A percentile compares a stretch with the other conserved stretches of the same genome.
Conservation (phyloP, 768 basidiomycete species). For the Tricholoma sp. region DNA sequence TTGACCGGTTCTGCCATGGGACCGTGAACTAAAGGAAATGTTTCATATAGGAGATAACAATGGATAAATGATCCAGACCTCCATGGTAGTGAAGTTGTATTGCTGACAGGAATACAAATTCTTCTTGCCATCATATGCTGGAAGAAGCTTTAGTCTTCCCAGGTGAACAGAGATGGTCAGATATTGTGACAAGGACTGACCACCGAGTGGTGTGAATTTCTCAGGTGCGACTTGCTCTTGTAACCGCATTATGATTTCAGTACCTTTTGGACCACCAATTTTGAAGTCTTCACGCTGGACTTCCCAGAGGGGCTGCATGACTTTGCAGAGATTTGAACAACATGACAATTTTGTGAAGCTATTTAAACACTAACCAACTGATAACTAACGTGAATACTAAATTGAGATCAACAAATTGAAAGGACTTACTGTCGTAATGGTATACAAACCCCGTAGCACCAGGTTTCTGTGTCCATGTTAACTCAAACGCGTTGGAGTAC, state of each 20-base stretch:
- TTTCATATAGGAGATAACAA: not conserved
- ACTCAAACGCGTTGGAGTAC: constrained; percentile 17
- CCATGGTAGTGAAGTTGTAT: constrained; percentile 15
- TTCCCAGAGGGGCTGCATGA: constrained; percentile 19
- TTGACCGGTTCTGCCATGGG: constrained; percentile 13
- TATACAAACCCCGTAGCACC: constrained; percentile 9
- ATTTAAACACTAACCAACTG: constrained; percentile 8
- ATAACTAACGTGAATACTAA: not conserved
- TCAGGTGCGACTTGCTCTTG: constrained; percentile 17
- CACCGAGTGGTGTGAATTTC: constrained; percentile 22
- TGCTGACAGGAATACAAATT: constrained; percentile 23
- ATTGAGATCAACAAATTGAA: not conserved
- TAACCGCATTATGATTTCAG: constrained; percentile 25
- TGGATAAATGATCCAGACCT: constrained; percentile 9
- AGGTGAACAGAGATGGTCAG: no score
- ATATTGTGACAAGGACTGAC: constrained; percentile 6
- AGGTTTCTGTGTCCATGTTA: constrained; percentile 12
- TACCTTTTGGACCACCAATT: constrained; percentile 21
- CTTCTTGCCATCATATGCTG: constrained; percentile 28
- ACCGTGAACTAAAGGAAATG: constrained; percentile 15
- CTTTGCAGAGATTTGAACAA: constrained; percentile 7
- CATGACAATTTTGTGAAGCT: not conserved
- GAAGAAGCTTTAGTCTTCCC: not conserved
- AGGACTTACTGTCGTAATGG: constrained; percentile 22
- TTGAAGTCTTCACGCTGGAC: constrained; percentile 10